Base-by-base conservation (phyloP, 2,329 filamentous ascomycete genomes). In the Cladosporium sp. region DNA sequence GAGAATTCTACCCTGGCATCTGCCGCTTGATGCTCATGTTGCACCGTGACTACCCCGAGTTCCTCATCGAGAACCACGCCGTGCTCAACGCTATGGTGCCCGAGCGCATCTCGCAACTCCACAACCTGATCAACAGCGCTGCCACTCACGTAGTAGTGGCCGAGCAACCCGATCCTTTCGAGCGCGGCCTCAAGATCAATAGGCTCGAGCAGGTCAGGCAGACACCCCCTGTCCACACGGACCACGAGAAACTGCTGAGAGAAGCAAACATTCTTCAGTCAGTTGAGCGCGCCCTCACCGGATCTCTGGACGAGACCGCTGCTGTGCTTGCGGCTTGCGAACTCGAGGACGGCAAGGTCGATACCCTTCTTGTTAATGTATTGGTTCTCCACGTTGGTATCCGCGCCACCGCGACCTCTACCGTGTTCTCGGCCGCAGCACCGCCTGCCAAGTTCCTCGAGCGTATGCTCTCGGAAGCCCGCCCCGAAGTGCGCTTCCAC, bases 1-100 rank as follows among this genome's bases (percentile, higher is more conserved):
- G 90, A 70, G 90, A 93, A 56, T 84, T 96, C 60, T 97, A 96
- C 72, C 87, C 90, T 60, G 91, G 88, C 8, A 84, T 89, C 1
- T 77, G 96, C 48, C 91, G 95, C 68, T 83, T 97, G 59, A 77
- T 97, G 56, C 78, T 96, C 34, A 83, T 96, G 53, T 78, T 99
- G 54, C 90, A 96, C 65, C 94, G 97, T 69, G 94, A 99, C 72
- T 97, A 91, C 73, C 89, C 93, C 0, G 91, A 97, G 57, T 99
- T 96, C 73, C 77, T 99, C 40, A 88, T 90, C 5, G 90, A 92
- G 65, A 91, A 96, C 71, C 90, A 96, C 69, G 85, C 90, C 64
- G 84, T 85, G 64, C 83, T 99, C 53, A 91, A 88, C 75, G 87
- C 89, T 65, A 85, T 84, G 67, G 88, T 97, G 58, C 90, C 92